These are phyloP conservation scores for Blastobotrys terrestris DNA, from an alignment of 805 yeast genomes.

Conservation along the genomic window DNA sequence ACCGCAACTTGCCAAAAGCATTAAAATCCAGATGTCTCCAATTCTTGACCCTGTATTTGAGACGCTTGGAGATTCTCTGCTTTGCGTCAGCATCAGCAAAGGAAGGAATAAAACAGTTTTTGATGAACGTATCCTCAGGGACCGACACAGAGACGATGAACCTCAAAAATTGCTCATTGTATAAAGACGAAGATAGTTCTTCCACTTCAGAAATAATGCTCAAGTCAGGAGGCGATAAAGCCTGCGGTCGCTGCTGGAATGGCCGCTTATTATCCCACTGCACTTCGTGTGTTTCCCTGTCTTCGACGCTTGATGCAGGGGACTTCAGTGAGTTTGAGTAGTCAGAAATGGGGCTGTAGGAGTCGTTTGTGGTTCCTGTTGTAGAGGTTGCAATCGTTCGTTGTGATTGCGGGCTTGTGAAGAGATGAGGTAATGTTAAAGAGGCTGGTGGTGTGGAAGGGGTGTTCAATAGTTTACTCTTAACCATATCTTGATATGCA, in stretches of 20 bases:
- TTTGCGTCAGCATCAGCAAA: neutral
- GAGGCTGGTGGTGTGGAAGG: neutral
- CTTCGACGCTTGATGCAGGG: neutral
- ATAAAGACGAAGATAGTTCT: neutral
- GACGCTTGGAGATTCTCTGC: neutral
- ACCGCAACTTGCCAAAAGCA: constrained; percentile 13
- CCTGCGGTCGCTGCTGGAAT: neutral
- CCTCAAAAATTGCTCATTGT: neutral
- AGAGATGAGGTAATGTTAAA: constrained; percentile 3
- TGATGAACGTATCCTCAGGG: neutral
- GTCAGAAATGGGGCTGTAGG: neutral
- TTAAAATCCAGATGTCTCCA: constrained; percentile 7
- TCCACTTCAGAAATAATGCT: neutral
- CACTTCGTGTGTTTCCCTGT: neutral
- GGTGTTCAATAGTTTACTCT: constrained; percentile 4
- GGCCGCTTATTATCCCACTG: neutral
- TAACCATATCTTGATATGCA: constrained; percentile 11
- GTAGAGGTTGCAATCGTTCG: neutral
- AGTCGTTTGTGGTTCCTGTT: neutral
- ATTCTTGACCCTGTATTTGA: constrained; percentile 2
- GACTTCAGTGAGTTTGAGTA: neutral
- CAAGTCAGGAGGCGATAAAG: neutral
- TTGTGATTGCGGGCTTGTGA: neutral
- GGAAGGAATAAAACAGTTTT: neutral
- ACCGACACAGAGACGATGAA: neutral